Percentiles rank a stretch among this genome's conserved stretches.
Conservation (phyloP, 2,329 filamentous ascomycete genomes). For the Ophiostoma tasmaniense region DNA sequence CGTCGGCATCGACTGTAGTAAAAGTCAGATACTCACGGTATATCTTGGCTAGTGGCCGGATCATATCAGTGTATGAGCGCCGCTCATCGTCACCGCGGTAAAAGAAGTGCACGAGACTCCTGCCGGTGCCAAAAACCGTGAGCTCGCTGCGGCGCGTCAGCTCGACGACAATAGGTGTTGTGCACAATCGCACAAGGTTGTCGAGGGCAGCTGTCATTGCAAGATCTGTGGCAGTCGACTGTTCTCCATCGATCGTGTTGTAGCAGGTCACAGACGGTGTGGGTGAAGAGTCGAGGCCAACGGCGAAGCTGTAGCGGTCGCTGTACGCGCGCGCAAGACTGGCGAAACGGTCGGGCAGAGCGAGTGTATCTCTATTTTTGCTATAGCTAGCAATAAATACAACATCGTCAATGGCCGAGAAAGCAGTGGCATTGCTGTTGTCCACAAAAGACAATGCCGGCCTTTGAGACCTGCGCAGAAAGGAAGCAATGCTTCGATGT, state of each 20-base stretch:
- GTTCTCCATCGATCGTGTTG: constrained; percentile 32
- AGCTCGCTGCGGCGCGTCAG: constrained; percentile 39
- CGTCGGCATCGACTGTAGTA: constrained; percentile 37
- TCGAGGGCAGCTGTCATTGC: constrained; percentile 22
- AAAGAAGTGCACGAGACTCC: constrained; percentile 31
- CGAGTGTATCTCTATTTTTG: constrained; percentile 5
- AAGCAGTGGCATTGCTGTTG: not conserved
- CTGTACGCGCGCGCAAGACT: constrained; percentile 29
- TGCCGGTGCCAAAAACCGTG: constrained; percentile 24
- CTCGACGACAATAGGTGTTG: constrained; percentile 34
- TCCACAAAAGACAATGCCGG: not conserved
- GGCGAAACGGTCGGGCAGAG: constrained; percentile 27
- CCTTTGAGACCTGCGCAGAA: not conserved
- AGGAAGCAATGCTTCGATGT: not conserved
- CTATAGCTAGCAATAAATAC: not conserved
- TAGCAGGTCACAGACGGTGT: constrained; percentile 29
- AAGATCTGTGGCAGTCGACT: constrained; percentile 29
- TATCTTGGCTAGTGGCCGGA: constrained; percentile 36
- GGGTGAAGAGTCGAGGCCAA: constrained; percentile 18
- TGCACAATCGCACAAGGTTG: constrained; percentile 30
- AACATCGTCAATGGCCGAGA: not conserved
- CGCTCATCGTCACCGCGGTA: constrained; percentile 26
- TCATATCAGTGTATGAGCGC: constrained; percentile 28
- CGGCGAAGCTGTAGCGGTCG: constrained; percentile 37
- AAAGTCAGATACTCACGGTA: constrained; percentile 41